A percentile compares a stretch with the other conserved stretches of the same genome.
Conservation (phyloP, 1,284 basidiomycete species). For the Cutaneotrichosporon mucoides region DNA sequence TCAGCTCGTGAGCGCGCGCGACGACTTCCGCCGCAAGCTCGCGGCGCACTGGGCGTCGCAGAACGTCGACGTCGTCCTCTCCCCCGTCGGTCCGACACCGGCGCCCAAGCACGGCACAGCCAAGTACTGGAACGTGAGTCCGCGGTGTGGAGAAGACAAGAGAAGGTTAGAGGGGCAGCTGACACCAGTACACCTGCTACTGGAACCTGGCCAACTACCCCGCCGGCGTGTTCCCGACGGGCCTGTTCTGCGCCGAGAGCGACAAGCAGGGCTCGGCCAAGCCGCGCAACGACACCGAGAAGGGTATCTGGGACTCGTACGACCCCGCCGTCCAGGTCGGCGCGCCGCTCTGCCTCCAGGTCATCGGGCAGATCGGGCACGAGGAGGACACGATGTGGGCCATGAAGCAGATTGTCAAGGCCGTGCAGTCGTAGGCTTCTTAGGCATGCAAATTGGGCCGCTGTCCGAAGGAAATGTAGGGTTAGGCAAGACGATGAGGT, state of each 20-base stretch:
- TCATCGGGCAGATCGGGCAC: conserved; percentile 14
- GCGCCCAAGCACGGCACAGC: conserved; percentile 37
- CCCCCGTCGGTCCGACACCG: conserved; percentile 36
- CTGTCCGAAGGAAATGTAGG: no score
- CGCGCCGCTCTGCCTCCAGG: conserved; percentile 16
- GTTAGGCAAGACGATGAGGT: no score
- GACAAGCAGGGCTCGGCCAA: conserved; percentile 28
- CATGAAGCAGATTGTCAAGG: conserved; percentile 4
- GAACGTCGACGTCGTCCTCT: conserved; percentile 42
- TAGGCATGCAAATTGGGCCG: no score
- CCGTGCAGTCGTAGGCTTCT: not conserved
- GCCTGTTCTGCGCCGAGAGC: conserved; percentile 40
- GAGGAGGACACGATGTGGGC: conserved; percentile 15
- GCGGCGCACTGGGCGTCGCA: conserved; percentile 25
- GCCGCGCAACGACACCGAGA: conserved; percentile 47
- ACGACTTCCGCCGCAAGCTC: conserved; percentile 31
- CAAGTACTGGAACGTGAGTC: conserved; percentile 32
- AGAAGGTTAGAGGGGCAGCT: not conserved
- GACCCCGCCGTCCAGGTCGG: conserved; percentile 10
- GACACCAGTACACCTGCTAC: conserved; percentile 56
- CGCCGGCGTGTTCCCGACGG: conserved; percentile 63
- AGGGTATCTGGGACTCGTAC: conserved; percentile 27
- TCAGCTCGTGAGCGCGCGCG: conserved; percentile 30
- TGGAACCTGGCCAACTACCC: conserved; percentile 70
- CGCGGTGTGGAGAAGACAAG: no score